A percentile compares a stretch with the other conserved stretches of the same genome.
These are phyloP conservation scores for Metschnikowia reukaufii DNA, from an alignment of 805 yeast species.

Conservation along the genomic window DNA sequence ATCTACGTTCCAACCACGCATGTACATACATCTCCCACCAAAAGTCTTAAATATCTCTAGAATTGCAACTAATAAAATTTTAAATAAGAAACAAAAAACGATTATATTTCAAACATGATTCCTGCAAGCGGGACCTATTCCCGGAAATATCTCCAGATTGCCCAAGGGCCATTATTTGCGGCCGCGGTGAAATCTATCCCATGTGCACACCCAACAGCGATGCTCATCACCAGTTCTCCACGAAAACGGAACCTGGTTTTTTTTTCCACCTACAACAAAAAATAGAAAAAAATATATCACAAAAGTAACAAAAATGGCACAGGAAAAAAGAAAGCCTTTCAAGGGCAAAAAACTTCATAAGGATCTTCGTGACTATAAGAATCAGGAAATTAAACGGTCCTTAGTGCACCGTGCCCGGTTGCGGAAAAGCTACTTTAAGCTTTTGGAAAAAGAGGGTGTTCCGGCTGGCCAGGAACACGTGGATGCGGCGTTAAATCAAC, in stretches of 20 bases:
- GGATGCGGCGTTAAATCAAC: not conserved
- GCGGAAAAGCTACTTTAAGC: conserved; percentile 76
- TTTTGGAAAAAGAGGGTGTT: conserved; percentile 71
- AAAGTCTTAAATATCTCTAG: too few species aligned
- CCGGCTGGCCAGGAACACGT: conserved; percentile 24
- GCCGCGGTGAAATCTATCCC: not conserved
- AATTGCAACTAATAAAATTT: too few species aligned
- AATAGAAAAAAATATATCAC: not conserved
- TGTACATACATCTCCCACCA: too few species aligned
- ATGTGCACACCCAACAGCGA: not conserved
- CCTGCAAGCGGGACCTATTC: too few species aligned
- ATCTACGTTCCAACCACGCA: too few species aligned
- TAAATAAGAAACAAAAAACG: too few species aligned
- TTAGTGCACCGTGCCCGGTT: conserved; percentile 78
- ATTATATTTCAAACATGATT: too few species aligned
- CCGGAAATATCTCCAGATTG: not conserved
- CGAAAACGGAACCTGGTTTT: not conserved
- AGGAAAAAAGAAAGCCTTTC: conserved; percentile 24
- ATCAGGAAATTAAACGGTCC: conserved; percentile 72
- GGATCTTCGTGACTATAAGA: conserved; percentile 40
- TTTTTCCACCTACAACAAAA: not conserved
- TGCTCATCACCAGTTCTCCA: conserved; percentile 5
- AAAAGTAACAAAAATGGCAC: conserved; percentile 4
- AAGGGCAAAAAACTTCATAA: conserved; percentile 29
- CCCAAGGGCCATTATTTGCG: not conserved